Base-by-base conservation (phyloP, 306 rosid species). In the Malus orientalis region DNA sequence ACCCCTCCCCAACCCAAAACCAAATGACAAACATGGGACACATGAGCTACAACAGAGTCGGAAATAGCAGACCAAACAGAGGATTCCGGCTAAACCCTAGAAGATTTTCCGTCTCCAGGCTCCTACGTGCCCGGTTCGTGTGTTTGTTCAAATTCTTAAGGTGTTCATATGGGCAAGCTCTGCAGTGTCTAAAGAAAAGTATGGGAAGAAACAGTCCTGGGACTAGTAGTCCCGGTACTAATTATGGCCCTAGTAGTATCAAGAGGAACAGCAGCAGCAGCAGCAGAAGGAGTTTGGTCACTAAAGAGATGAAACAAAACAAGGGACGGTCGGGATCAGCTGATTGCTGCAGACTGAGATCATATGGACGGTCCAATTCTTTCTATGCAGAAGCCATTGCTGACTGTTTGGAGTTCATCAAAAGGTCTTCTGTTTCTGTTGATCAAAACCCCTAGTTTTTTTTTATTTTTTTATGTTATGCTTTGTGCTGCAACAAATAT, bases 331-430 rank as follows among this genome's bases (percentile, higher is more conserved):
- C 75, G 47, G 33, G 71, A 38, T 18, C 70, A 19, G 80, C 22
- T 64, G 69, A 76, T 80, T 62, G 16, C 18, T 58, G 79, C 40
- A 73, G 82, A 67, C 4, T 78, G 40, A 83, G 88, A 23, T 85
- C 91, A 47, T 79, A 74, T 74, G 87, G 82, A 27, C 87, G 91
- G 73, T 85, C 91, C 13, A 91, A 93, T 57, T 88, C 98, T 64
- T 93, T 93, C 88, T 89, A 91, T 75, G 93, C 97, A 8, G 98
- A 93, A 84, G 98, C 98, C 75, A 89, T 91, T 80, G 97, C 97
- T 2, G 98, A 93, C 30, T 93, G 98, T 83, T 87, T 93, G 90
- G 95, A 93, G 81, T 93, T 91, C 78, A 93, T 93, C 83, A 89
- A 91, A 79, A 73, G 93, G 69, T 85, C 95, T 11, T 93, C 96